These are phyloP conservation scores for Syzygium aromaticum DNA, from an alignment of 345 rosid species.

Conservation along the genomic window DNA sequence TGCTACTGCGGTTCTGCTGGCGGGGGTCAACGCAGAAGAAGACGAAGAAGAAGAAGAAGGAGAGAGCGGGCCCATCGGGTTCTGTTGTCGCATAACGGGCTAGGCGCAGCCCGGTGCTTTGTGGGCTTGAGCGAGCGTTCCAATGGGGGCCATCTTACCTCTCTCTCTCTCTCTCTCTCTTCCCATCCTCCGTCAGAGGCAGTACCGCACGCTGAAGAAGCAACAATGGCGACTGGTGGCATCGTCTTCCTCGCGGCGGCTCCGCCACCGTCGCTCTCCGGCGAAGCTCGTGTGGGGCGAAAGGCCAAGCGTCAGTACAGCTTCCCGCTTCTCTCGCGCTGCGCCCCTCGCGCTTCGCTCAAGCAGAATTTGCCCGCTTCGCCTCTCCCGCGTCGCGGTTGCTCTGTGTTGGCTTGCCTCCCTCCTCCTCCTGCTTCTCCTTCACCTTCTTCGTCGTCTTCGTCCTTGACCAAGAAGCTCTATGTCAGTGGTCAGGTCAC, in stretches of 20 bases:
- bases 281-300: background rate
- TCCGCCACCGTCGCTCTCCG: background rate
- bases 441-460: background rate
- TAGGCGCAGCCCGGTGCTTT: background rate
- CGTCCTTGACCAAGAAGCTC: constrained; percentile 41
- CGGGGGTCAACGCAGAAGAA: background rate
- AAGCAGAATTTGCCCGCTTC: background rate
- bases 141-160: background rate
- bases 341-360: background rate
- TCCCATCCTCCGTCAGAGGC: background rate
- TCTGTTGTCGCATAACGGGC: background rate
- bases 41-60: background rate
- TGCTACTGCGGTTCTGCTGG: background rate
- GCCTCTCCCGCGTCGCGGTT: background rate
- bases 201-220: background rate
- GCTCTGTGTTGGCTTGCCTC: background rate
- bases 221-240: background rate
- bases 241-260: background rate
- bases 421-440: background rate
- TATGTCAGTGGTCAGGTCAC: constrained; percentile 50
- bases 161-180: background rate
- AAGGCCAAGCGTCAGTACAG: background rate
- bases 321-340: background rate
- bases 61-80: background rate
- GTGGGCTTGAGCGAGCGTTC: background rate